phyloP scores from a whole-genome alignment of 805 yeast genomes.

The Monosporozyma aerobia region DNA sequence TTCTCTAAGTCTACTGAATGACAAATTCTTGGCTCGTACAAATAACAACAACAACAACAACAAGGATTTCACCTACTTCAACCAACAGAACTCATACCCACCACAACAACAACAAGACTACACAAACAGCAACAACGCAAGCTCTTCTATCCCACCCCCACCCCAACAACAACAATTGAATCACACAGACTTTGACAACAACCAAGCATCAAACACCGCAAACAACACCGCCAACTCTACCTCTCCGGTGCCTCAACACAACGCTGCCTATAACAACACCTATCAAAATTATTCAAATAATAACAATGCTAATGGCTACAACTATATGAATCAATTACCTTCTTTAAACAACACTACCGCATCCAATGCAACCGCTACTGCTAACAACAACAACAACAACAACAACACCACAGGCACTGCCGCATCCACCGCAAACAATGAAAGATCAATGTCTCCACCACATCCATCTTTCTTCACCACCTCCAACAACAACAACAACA shows the following conservation, averaged over 20 bases:
- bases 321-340: background rate
- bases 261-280: too few species aligned
- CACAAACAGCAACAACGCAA: background rate
- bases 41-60: background rate
- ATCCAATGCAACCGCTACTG: background rate
- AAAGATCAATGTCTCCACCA: background rate
- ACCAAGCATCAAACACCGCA: background rate
- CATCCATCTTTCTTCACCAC: background rate
- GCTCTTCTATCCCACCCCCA: background rate
- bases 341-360: background rate
- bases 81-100: background rate
- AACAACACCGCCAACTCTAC: background rate
- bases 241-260: background rate
- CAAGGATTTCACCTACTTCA: background rate
- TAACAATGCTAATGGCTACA: background rate
- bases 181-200: background rate
- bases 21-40: background rate
- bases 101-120: background rate
- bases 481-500: too few species aligned
- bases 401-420: too few species aligned
- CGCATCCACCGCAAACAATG: background rate
- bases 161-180: background rate
- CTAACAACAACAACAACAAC: background rate
- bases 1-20: background rate
- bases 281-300: slow-evolving; percentile 1